Evolutionary conservation across 139 green algal species (phyloP), one percentile per base, ranked within the genome.

Genomic region (Tetraselmis striata): DNA sequence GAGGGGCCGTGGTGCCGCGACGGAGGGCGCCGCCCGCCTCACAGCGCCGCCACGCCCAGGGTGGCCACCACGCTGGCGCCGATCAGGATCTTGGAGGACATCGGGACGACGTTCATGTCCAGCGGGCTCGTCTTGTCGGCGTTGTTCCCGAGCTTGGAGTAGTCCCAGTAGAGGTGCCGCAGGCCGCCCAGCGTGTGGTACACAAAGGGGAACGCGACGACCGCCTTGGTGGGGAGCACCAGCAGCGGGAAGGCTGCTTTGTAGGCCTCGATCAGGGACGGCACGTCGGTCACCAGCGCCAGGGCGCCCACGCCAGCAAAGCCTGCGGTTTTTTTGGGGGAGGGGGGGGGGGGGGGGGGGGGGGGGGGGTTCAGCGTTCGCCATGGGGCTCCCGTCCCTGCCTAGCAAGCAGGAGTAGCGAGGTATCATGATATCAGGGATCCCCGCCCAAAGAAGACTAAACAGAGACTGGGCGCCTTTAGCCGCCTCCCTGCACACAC

Each of bases 161-260:
- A 83, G 85, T 98, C 95, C 93, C 94, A 98, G 28, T 92, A 88
- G 27, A 97, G 75, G 85, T 98, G 95, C 0, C 95, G 87, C 23
- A 97, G 1, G 18, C 90, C 95, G 28, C 86, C 96, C 26, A 96
- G 45, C 76, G 94, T 97, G 88, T 99, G 96, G 84, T 96, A 99
- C n/a, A 97, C 82, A 29, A 99, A 86, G 1, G 91, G 92, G 83
- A 95, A 98, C 0, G 90, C 81, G 23, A 98, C 81, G 0, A 88
- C 81, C 23, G 91, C 89, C 85, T 96, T 96, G 75, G 87, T 84
- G 0, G 92, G 94, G 77, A 93, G 88, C 11, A 94, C 87, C 77
- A 97, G 84, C 58, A 93, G 32, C 1, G 91, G 90, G 31, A 84
- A 85, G 28, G 85, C 82, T 18, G 86, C 77, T 23, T 91, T 93